Evolutionary conservation across 2,329 filamentous ascomycete species (phyloP).

Genomic region (Dendryphion nanum): DNA sequence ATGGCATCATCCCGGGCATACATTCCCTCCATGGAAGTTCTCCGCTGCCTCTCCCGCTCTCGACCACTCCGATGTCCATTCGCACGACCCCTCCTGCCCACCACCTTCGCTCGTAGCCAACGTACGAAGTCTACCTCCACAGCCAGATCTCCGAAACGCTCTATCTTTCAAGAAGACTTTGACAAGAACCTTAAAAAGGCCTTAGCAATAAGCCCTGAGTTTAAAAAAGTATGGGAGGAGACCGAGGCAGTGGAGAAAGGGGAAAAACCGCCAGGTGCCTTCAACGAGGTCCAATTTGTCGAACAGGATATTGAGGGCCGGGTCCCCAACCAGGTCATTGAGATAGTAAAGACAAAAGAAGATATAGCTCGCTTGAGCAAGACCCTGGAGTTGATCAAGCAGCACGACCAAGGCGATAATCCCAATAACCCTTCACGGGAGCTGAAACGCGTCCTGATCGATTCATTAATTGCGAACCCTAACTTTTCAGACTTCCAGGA

Average conservation of each 20-base stretch:
- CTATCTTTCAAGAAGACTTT: too few relatives aligned
- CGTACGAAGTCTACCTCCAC: constrained; percentile 13
- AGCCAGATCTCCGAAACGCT: too few relatives aligned
- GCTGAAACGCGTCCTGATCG: constrained; percentile 24
- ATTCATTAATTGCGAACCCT: constrained; percentile 28
- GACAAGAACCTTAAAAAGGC: constrained; percentile 1
- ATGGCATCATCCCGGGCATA: constrained; percentile 23
- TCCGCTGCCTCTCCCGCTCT: constrained; percentile 23
- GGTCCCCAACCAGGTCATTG: constrained; percentile 20
- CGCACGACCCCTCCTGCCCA: too few relatives aligned
- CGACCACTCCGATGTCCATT: constrained; percentile 17
- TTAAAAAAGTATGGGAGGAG: not conserved
- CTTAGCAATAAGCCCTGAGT: too few relatives aligned
- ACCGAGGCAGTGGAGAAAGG: not conserved
- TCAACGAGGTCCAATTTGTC: not conserved
- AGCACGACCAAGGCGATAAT: constrained; percentile 19
- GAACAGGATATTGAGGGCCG: constrained; percentile 28
- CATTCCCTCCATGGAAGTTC: constrained; percentile 23
- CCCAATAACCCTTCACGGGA: constrained; percentile 28
- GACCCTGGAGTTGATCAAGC: constrained; percentile 22
- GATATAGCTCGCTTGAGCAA: constrained; percentile 22
- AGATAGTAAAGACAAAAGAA: constrained; percentile 21
- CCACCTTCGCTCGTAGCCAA: constrained; percentile 20
- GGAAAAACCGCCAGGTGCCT: not conserved
- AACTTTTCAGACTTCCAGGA: constrained; percentile 27